phyloP scores from a whole-genome alignment of 345 rosid genomes.

The Eutrema heterophyllum region DNA sequence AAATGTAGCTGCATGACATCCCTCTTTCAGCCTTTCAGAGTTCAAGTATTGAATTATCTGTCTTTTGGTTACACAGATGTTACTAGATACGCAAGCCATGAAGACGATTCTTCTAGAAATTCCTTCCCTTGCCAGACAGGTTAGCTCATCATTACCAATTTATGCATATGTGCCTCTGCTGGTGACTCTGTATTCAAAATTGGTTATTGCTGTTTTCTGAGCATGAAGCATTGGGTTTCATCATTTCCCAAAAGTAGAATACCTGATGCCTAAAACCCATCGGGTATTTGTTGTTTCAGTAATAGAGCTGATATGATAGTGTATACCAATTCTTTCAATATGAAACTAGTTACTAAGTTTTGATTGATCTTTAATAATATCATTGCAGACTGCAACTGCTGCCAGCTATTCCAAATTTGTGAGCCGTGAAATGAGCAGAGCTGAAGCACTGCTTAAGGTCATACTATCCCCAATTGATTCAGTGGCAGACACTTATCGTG shows the following conservation, averaged over 20 bases:
- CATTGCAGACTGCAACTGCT: slow-evolving; percentile 68
- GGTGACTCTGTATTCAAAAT: background rate
- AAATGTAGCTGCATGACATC: background rate
- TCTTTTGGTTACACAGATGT: slow-evolving; percentile 62
- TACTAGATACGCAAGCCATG: slow-evolving; percentile 93
- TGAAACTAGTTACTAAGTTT: background rate
- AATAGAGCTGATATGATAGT: background rate
- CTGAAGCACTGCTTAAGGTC: slow-evolving; percentile 99
- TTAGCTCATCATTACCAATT: slow-evolving; percentile 32
- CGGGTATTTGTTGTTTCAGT: background rate
- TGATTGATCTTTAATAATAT: background rate
- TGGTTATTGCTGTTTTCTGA: background rate
- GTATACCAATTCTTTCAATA: background rate
- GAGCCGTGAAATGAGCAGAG: slow-evolving; percentile 99
- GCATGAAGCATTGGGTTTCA: background rate
- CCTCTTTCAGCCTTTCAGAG: background rate
- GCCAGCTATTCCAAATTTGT: slow-evolving; percentile 91
- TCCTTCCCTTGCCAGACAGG: slow-evolving; percentile 96
- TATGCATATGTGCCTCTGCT: background rate
- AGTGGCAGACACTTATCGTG: slow-evolving; percentile 93
- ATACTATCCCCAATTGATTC: slow-evolving; percentile 95
- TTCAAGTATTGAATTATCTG: background rate
- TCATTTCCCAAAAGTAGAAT: background rate
- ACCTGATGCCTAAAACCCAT: background rate
- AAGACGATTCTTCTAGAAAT: slow-evolving; percentile 93